These are phyloP conservation scores for Cryptococcus hybrid DNA, from an alignment of 1,284 basidiomycete species.

Conservation along the genomic window DNA sequence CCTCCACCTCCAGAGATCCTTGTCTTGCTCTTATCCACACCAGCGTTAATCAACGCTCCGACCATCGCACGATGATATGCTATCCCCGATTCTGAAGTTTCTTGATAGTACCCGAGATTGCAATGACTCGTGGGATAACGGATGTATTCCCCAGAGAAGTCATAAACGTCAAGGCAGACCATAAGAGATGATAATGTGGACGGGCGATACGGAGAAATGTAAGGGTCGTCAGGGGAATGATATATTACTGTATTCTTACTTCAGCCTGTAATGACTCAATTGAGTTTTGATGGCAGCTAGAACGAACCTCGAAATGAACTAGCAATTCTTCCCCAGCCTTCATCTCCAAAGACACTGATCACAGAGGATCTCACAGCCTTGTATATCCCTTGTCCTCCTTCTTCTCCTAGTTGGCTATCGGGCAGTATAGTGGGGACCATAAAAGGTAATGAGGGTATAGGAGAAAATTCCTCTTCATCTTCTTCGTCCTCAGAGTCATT, in stretches of 20 bases:
- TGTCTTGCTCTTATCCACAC: constrained; percentile 3
- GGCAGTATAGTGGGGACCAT: constrained; percentile 20
- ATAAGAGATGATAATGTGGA: constrained; percentile 37
- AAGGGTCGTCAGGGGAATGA: constrained; percentile 42
- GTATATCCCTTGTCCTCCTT: constrained; percentile 24
- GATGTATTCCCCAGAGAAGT: constrained; percentile 12
- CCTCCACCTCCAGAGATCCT: background rate
- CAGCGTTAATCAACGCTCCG: constrained; percentile 21
- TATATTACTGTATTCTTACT: constrained; percentile 33
- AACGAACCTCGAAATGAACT: constrained; percentile 40
- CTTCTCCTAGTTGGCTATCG: constrained; percentile 24
- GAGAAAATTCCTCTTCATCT: constrained; percentile 26
- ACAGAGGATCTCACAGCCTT: constrained; percentile 27
- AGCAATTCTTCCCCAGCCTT: constrained; percentile 45
- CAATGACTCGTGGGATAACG: constrained; percentile 41
- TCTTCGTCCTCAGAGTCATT: constrained; percentile 19
- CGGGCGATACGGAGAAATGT: constrained; percentile 44
- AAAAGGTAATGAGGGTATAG: constrained; percentile 32
- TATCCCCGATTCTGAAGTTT: constrained; percentile 40
- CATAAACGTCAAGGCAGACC: constrained; percentile 31
- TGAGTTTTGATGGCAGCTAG: background rate
- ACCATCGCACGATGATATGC: constrained; percentile 39
- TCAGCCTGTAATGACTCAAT: background rate
- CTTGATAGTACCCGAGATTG: constrained; percentile 45
- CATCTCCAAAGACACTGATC: constrained; percentile 44